These are phyloP conservation scores for Globisporangium heterothallicum DNA, from an alignment of 352 stramenopile species.

Conservation along the genomic window DNA sequence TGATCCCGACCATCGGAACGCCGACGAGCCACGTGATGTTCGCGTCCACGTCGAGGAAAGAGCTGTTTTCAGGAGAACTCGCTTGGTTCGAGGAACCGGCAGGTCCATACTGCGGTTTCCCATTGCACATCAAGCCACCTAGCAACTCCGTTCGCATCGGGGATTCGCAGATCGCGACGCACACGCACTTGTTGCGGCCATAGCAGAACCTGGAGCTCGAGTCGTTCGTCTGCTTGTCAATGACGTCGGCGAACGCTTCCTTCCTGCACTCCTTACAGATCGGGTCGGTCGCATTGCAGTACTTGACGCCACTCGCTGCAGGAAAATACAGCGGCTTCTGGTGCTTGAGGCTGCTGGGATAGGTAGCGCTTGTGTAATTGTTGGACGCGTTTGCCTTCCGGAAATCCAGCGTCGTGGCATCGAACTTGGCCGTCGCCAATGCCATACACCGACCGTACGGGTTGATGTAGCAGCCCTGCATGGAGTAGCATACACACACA, in stretches of 20 bases:
- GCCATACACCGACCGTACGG: constrained; percentile 7
- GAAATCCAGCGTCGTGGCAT: constrained; percentile 25
- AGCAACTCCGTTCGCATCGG: constrained; percentile 20
- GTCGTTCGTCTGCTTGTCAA: constrained; percentile 31
- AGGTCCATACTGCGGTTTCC: constrained; percentile 1
- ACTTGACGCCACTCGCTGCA: constrained; percentile 17
- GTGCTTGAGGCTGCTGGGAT: constrained; percentile 12
- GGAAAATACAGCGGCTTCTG: constrained; percentile 21
- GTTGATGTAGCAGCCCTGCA: constrained; percentile 16
- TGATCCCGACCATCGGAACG: constrained; percentile 35
- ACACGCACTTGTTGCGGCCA: constrained; percentile 35
- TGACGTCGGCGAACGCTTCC: constrained; percentile 32
- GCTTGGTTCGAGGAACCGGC: constrained; percentile 17
- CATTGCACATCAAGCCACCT: constrained; percentile 25
- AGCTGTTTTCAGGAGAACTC: constrained; percentile 10
- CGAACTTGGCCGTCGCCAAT: constrained; percentile 4
- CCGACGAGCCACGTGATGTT: constrained; percentile 33
- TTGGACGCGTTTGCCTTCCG: constrained; percentile 13
- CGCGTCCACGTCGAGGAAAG: constrained; percentile 18
- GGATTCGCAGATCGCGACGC: constrained; percentile 37
- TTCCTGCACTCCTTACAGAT: constrained; percentile 28
- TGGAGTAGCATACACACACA: neutral
- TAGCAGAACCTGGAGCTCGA: constrained; percentile 28
- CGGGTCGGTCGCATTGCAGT: constrained; percentile 32
- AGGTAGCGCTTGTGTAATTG: constrained; percentile 12